Evolutionary conservation across 371 early-diverging fungal species (phyloP).

Genomic region (Lichtheimia hyalospora): DNA sequence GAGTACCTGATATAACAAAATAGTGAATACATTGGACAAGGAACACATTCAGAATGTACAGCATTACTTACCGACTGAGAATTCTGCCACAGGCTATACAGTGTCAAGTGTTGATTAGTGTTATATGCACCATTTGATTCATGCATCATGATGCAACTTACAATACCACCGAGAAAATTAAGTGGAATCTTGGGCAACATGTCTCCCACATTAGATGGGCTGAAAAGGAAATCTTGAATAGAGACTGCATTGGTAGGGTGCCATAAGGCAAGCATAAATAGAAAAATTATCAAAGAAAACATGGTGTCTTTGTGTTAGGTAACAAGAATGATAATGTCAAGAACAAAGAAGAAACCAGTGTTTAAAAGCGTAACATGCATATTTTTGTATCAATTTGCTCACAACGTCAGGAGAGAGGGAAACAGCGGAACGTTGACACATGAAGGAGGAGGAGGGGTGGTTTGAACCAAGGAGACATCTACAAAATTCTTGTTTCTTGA

Average conservation of each 20-base stretch:
- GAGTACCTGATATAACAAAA: constrained; percentile 16
- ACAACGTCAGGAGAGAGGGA: too few species aligned
- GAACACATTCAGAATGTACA: background rate
- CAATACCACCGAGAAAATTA: constrained; percentile 12
- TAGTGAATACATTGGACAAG: background rate
- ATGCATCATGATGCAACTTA: constrained; percentile 6
- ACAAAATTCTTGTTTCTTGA: too few species aligned
- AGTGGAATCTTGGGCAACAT: constrained; percentile 10
- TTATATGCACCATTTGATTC: too few species aligned
- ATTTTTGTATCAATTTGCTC: too few species aligned
- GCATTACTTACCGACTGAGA: constrained; percentile 9
- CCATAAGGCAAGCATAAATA: background rate
- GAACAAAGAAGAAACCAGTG: too few species aligned
- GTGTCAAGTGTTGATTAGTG: background rate
- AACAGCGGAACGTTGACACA: too few species aligned
- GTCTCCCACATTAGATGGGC: constrained; percentile 1
- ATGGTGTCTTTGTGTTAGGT: too few species aligned
- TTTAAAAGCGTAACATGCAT: too few species aligned
- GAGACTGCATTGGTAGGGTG: constrained; percentile 7
- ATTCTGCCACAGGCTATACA: constrained; percentile 13
- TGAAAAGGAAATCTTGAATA: constrained; percentile 11
- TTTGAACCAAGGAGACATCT: too few species aligned
- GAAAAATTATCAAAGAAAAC: too few species aligned
- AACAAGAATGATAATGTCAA: too few species aligned
- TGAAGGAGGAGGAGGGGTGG: too few species aligned